Conservation (phyloP, 306 rosid species). For the Datisca glomerata region DNA sequence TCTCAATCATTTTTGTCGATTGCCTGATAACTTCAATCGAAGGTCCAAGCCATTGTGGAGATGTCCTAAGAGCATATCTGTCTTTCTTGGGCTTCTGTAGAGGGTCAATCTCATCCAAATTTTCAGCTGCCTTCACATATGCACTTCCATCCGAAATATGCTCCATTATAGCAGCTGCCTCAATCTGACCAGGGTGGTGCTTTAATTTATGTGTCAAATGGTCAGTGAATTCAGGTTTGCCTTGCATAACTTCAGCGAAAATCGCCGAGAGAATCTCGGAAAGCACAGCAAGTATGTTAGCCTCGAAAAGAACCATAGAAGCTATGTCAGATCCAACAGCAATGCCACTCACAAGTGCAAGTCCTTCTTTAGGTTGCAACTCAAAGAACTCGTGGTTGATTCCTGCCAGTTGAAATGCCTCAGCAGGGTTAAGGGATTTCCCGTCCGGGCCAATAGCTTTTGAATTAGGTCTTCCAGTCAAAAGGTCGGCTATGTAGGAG, state of each 20-base stretch:
- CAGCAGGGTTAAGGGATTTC: conserved; percentile 31
- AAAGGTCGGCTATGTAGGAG: conserved; percentile 71
- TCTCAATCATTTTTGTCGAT: conserved; percentile 79
- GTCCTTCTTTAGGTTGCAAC: conserved; percentile 82
- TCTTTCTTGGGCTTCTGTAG: conserved; percentile 93
- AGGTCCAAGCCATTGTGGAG: conserved; percentile 96
- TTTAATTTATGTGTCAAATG: conserved; percentile 79
- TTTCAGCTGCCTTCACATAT: conserved; percentile 53
- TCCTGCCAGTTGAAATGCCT: conserved; percentile 58
- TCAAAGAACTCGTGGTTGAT: conserved; percentile 60
- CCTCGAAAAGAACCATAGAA: conserved; percentile 66
- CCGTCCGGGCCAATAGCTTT: conserved; percentile 67
- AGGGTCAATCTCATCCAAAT: conserved; percentile 60
- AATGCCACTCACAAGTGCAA: conserved; percentile 82
- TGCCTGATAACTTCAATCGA: conserved; percentile 72
- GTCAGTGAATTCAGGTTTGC: conserved; percentile 84
- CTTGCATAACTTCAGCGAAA: conserved; percentile 88
- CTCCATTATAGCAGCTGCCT: conserved; percentile 96
- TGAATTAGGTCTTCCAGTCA: conserved; percentile 69
- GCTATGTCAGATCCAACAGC: conserved; percentile 94
- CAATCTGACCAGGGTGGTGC: conserved; percentile 97
- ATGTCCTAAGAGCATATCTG: conserved; percentile 79
- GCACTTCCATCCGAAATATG: conserved; percentile 81
- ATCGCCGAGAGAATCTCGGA: conserved; percentile 59
- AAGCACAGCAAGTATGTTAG: conserved; percentile 48